Evolutionary conservation across 2,329 filamentous ascomycete genomes (phyloP), one percentile per base, ranked within the genome.

Genomic region (Aspergillus vadensis): DNA sequence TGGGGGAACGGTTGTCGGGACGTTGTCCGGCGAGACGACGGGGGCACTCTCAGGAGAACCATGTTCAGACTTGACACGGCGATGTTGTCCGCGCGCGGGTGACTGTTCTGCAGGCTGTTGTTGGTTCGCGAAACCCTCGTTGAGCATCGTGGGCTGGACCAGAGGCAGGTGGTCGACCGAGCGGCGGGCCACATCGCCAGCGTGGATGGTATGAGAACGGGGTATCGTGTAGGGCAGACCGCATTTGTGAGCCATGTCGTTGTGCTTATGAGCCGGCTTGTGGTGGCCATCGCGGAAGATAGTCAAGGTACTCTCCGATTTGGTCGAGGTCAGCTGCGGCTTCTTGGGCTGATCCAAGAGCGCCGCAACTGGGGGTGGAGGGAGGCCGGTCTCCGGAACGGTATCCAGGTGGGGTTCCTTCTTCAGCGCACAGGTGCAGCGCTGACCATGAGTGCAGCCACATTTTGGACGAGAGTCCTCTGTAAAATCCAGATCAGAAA

Each of bases 251-350:
- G 85, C 85, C 64, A 84, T 81, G 72, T 87, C 84, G 74, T 88
- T 88, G 75, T 86, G 85, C 66, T 86, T 85, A 70, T 88, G 86
- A 54, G 82, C 83, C 10, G 86, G 86, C 76, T 87, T 87, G 76
- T 88, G 85, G 67, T 88, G 85, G 60, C 86, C 86, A 69, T 88
- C 87, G 21, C 84, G 80, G 70, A 87, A 87, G 60, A 86, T 79
- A 17, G 84, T 87, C 67, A 88, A 75, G 30, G 82, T 83, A 60
- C 81, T 82, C 55, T 88, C 86, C 23, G 85, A 87, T 66, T 84
- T 85, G 59, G 82, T 82, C 50, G 82, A 79, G 44, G 82, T 83
- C 52, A 87, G 78, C 67, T 81, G 81, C 12, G 85, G 85, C 72
- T 86, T 87, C 62, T 76, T 76, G 30, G 77, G 73, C 38, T 75